Evolutionary conservation across 805 yeast genomes (phyloP).

Genomic region (Hanseniaspora hatyaiensis): DNA sequence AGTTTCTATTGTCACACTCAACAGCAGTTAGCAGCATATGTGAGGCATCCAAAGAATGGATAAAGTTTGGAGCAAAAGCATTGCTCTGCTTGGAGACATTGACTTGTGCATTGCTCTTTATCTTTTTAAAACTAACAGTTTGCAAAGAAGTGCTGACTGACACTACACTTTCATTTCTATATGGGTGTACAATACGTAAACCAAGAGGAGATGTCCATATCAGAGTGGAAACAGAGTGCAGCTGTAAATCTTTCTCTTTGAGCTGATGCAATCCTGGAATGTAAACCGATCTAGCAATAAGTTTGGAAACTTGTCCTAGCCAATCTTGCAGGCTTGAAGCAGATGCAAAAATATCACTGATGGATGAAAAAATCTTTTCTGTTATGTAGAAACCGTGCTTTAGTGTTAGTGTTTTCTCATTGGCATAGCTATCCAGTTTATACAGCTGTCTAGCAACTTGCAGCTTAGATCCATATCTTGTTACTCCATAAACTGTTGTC

Average conservation of each 20-base stretch:
- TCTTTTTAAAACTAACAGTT: constrained; percentile 76
- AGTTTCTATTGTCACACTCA: constrained; percentile 50
- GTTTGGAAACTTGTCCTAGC: constrained; percentile 76
- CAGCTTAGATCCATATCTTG: constrained; percentile 81
- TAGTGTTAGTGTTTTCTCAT: constrained; percentile 39
- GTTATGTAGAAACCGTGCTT: constrained; percentile 45
- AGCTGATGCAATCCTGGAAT: constrained; percentile 44
- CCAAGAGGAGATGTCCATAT: constrained; percentile 98
- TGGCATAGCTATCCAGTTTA: constrained; percentile 39
- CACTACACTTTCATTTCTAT: constrained; percentile 54
- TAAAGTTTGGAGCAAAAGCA: constrained; percentile 91
- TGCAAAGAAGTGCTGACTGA: constrained; percentile 75
- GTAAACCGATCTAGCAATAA: constrained; percentile 67
- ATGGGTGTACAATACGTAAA: constrained; percentile 94
- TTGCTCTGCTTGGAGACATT: constrained; percentile 80
- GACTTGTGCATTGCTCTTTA: constrained; percentile 71
- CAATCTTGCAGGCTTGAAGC: constrained; percentile 95
- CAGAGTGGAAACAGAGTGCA: constrained; percentile 53
- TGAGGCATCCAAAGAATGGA: constrained; percentile 91
- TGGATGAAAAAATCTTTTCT: constrained; percentile 63
- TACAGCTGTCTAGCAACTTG: constrained; percentile 74
- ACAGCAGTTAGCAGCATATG: constrained; percentile 88
- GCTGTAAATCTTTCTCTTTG: constrained; percentile 28
- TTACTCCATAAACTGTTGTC: constrained; percentile 97
- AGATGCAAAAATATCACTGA: constrained; percentile 74